phyloP scores from a whole-genome alignment of 805 yeast genomes.

The Blastobotrys robertii region DNA sequence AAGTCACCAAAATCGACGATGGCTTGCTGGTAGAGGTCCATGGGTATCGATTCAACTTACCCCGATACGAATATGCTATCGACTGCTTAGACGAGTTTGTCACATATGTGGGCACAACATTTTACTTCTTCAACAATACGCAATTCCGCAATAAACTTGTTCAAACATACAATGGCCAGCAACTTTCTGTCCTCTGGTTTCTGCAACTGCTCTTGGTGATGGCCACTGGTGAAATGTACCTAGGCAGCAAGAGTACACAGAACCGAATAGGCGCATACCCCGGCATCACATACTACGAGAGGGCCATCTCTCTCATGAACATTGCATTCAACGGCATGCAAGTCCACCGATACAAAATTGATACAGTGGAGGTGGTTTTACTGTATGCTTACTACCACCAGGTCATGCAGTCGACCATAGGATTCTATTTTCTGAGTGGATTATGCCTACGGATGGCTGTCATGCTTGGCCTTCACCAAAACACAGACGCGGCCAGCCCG shows the following conservation, averaged over 20 bases:
- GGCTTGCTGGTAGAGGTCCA: conserved; percentile 1
- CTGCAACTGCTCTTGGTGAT: conserved; percentile 13
- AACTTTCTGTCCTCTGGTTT: conserved; percentile 8
- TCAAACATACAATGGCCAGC: conserved; percentile 7
- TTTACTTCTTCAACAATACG: conserved; percentile 15
- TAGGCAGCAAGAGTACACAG: conserved; percentile 2
- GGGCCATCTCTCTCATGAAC: conserved; percentile 9
- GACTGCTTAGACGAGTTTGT: conserved; percentile 10
- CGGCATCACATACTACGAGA: conserved; percentile 12
- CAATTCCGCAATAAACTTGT: conserved; percentile 8
- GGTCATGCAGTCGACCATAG: conserved; percentile 12
- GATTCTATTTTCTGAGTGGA: conserved; percentile 13
- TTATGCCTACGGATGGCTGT: conserved; percentile 13
- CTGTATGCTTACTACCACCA: conserved; percentile 16
- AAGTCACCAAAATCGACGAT: conserved; percentile 1
- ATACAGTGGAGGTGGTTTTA: conserved; percentile 13
- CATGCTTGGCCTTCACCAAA: conserved; percentile 17
- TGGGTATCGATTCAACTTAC: conserved; percentile 9
- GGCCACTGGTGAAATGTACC: conserved; percentile 19
- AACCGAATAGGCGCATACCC: conserved; percentile 7
- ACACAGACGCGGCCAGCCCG: conserved; percentile 1
- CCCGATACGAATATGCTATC: conserved; percentile 12
- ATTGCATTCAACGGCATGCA: conserved; percentile 11
- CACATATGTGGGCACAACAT: conserved; percentile 13
- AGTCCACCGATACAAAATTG: conserved; percentile 6